Evolutionary conservation across 2,329 filamentous ascomycete species (phyloP).

Genomic region (Pezicula neosporulosa): DNA sequence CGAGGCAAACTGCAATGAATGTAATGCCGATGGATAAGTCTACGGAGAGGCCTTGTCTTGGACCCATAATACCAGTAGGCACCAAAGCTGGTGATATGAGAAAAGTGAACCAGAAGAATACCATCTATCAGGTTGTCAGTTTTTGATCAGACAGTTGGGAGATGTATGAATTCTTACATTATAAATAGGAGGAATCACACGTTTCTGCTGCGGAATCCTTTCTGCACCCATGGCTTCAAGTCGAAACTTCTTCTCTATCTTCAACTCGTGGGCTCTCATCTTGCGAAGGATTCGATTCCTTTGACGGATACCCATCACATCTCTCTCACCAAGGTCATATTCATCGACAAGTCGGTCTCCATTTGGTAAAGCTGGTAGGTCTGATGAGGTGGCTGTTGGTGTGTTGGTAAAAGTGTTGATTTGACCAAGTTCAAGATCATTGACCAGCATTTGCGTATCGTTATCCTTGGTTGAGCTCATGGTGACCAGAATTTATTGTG

Average conservation of each 20-base stretch:
- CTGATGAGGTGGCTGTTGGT: too few species aligned
- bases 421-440: too few species aligned
- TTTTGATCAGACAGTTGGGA: too few species aligned
- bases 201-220: background rate
- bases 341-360: background rate
- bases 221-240: background rate
- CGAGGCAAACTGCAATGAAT: constrained; percentile 21
- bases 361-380: background rate
- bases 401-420: too few species aligned
- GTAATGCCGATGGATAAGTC: constrained; percentile 20
- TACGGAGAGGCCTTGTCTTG: constrained; percentile 23
- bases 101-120: constrained; percentile 4
- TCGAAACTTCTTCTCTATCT: background rate
- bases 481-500: too few species aligned
- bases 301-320: background rate
- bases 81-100: constrained; percentile 13
- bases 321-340: background rate
- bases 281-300: background rate
- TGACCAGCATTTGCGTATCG: too few species aligned
- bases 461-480: too few species aligned
- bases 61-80: constrained; percentile 22
- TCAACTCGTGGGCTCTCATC: background rate
- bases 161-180: background rate
- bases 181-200: background rate
- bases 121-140: background rate